These are phyloP conservation scores for Hypoxylon sp. DNA, from an alignment of 2,329 filamentous ascomycete genomes.

Conservation along the genomic window DNA sequence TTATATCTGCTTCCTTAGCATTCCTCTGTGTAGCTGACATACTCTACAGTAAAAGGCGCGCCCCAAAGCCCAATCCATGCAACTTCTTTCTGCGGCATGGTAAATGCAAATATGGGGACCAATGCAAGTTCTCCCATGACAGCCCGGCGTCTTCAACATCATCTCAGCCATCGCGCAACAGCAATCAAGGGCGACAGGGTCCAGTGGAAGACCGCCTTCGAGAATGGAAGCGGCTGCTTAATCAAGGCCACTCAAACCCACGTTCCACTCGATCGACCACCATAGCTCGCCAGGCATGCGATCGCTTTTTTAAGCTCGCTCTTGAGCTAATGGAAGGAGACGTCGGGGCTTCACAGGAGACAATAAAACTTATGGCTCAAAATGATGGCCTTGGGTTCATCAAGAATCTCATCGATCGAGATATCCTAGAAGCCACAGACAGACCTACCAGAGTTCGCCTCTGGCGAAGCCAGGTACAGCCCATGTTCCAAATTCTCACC, in stretches of 20 bases:
- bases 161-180: constrained; percentile 2
- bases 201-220: constrained; percentile 33
- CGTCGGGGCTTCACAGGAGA: constrained; percentile 51
- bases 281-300: constrained; percentile 8
- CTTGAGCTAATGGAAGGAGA: constrained; percentile 54
- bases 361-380: constrained; percentile 50
- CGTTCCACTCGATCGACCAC: constrained; percentile 8
- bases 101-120: constrained; percentile 33
- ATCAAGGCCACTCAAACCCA: constrained; percentile 16
- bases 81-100: constrained; percentile 26
- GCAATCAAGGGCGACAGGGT: neutral
- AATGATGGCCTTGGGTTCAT: constrained; percentile 54
- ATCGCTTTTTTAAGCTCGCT: constrained; percentile 53
- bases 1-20: neutral
- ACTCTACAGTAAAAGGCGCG: constrained; percentile 12
- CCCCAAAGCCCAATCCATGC: constrained; percentile 18
- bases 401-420: constrained; percentile 46
- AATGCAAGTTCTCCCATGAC: constrained; percentile 42
- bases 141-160: neutral
- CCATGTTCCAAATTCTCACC: constrained; percentile 57
- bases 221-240: constrained; percentile 33
- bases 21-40: constrained; percentile 20
- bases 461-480: constrained; percentile 52
- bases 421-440: constrained; percentile 39
- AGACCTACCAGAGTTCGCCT: constrained; percentile 22